A percentile compares a stretch with the other conserved stretches of the same genome.
Evolutionary conservation across 768 basidiomycete genomes (phyloP).

Genomic region (Macrolepiota albuminosa): DNA sequence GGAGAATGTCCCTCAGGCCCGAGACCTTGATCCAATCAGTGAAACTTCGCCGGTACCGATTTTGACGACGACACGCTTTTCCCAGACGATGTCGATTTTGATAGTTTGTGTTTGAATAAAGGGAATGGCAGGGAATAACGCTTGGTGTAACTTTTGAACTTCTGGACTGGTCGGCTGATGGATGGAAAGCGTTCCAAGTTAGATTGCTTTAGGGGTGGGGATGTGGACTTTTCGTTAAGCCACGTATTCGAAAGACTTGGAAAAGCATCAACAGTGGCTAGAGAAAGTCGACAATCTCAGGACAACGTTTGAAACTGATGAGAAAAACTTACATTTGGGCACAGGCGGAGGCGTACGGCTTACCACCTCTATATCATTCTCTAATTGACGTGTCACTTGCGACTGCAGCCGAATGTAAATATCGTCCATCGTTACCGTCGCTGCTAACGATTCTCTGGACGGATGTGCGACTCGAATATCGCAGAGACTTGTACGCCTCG

Average conservation of each 20-base stretch:
- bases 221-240: constrained; percentile 30
- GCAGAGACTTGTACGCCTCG: constrained; percentile 22
- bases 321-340: background rate
- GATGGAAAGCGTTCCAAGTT: constrained; percentile 26
- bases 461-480: constrained; percentile 9
- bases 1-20: background rate
- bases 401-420: constrained; percentile 22
- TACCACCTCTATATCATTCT: constrained; percentile 26
- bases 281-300: background rate
- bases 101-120: constrained; percentile 20
- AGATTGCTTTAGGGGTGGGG: constrained; percentile 22
- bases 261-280: constrained; percentile 2
- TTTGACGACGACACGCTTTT: constrained; percentile 9
- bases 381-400: constrained; percentile 8
- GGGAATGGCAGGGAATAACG: constrained; percentile 47
- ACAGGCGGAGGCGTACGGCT: constrained; percentile 25
- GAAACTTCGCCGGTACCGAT: constrained; percentile 8
- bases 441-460: constrained; percentile 4
- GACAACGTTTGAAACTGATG: background rate
- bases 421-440: constrained; percentile 24
- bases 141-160: constrained; percentile 40
- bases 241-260: constrained; percentile 43
- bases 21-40: background rate
- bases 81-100: background rate
- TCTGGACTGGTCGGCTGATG: constrained; percentile 31